Evolutionary conservation across 1,284 basidiomycete genomes (phyloP).

Genomic region (Sporisorium graminicola): DNA sequence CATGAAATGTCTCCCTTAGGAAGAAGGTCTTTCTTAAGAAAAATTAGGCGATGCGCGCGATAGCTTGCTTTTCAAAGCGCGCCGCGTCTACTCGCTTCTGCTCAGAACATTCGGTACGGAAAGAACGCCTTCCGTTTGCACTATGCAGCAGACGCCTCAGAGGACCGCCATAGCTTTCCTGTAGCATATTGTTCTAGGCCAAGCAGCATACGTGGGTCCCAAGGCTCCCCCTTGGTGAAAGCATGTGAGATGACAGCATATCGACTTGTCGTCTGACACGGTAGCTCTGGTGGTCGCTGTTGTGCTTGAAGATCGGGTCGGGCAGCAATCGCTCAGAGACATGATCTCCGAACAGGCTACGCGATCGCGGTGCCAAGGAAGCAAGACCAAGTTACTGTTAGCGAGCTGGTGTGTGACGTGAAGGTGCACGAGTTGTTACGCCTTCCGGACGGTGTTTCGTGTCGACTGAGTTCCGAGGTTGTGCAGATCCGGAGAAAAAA

Average conservation of each 20-base stretch:
- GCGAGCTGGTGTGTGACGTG: not conserved
- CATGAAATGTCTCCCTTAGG: not conserved
- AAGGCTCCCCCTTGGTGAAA: too few species aligned
- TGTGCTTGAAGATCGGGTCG: not conserved
- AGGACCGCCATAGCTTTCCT: too few species aligned
- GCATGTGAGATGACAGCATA: not conserved
- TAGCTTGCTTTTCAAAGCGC: not conserved
- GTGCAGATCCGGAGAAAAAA: too few species aligned
- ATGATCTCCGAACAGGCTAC: not conserved
- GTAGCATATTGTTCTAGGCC: too few species aligned
- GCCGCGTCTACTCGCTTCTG: not conserved
- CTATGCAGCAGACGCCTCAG: too few species aligned
- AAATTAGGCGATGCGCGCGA: slow-evolving; percentile 1
- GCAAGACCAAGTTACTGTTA: not conserved
- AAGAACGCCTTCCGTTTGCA: not conserved
- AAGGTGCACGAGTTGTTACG: not conserved
- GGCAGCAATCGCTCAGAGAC: not conserved
- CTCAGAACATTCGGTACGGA: not conserved
- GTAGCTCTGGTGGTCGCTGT: not conserved
- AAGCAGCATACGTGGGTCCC: not conserved
- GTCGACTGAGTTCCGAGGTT: not conserved
- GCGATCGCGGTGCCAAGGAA: not conserved
- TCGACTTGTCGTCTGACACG: not conserved
- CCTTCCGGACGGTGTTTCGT: not conserved
- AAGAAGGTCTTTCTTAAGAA: not conserved